Percentiles rank a stretch among this genome's conserved stretches.
Conservation (phyloP, 345 rosid species). For the Nasturtium officinale region DNA sequence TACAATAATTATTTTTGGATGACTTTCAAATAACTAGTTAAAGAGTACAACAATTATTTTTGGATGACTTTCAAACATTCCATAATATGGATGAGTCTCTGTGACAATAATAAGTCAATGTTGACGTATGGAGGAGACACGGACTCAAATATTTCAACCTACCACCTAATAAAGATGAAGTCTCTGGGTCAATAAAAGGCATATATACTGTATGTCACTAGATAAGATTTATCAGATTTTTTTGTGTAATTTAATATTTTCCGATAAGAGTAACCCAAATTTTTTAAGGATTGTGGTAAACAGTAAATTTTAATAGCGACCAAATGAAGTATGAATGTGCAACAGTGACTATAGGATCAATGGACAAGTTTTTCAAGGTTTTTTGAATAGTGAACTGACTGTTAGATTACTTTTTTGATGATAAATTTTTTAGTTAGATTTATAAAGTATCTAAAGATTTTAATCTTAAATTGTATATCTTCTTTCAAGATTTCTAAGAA, state of each 20-base stretch:
- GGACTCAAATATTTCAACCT: background rate
- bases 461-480: too few relatives aligned
- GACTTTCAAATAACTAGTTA: too few relatives aligned
- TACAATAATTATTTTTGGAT: too few relatives aligned
- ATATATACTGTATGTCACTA: too few relatives aligned
- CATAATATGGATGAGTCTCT: background rate
- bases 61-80: background rate
- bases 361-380: background rate
- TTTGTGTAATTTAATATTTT: too few relatives aligned
- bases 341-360: background rate
- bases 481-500: conserved; percentile 1
- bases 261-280: background rate
- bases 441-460: background rate
- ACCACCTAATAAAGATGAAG: background rate
- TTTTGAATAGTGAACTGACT: background rate
- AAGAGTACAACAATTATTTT: too few relatives aligned
- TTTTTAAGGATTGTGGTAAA: background rate
- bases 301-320: background rate
- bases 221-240: too few relatives aligned
- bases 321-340: background rate
- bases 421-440: background rate
- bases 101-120: background rate
- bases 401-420: background rate
- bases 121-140: background rate
- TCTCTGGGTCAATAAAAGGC: background rate